Percentiles rank a stretch among this genome's conserved stretches.
These are phyloP conservation scores for Oryza australiensis DNA, from an alignment of 176 grass and related monocot species.

Conservation along the genomic window DNA sequence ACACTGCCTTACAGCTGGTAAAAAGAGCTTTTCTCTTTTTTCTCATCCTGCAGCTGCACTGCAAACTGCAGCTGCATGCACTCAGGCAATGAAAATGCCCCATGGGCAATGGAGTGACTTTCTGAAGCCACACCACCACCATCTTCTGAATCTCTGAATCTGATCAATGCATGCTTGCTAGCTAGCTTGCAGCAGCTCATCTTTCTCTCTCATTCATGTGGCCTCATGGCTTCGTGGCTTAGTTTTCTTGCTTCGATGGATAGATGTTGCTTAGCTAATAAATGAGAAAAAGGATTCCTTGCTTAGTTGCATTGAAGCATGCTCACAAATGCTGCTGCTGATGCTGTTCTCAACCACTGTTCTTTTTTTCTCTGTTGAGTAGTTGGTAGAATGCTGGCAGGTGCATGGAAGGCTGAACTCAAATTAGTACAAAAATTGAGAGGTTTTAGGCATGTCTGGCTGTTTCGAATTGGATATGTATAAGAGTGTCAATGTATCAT, in stretches of 20 bases:
- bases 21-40: constrained; percentile 50
- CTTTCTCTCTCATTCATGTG: constrained; percentile 39
- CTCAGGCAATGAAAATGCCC: constrained; percentile 55
- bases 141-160: constrained; percentile 11
- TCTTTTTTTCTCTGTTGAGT: neutral
- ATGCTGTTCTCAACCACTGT: constrained; percentile 17
- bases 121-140: constrained; percentile 41
- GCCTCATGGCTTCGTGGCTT: constrained; percentile 29
- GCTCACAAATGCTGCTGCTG: constrained; percentile 27
- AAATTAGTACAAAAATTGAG: neutral
- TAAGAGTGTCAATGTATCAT: neutral
- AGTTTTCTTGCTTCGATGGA: constrained; percentile 46
- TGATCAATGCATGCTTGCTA: constrained; percentile 14
- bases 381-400: neutral
- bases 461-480: neutral
- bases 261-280: constrained; percentile 15
- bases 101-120: constrained; percentile 59
- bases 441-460: neutral
- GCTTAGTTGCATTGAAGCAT: constrained; percentile 14
- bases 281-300: neutral
- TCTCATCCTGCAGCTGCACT: constrained; percentile 17
- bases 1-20: constrained; percentile 60
- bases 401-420: constrained; percentile 14
- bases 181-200: constrained; percentile 6
- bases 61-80: constrained; percentile 36